These are phyloP conservation scores for Pestalotiopsis sp. DNA, from an alignment of 2,329 filamentous ascomycete genomes.

Conservation along the genomic window DNA sequence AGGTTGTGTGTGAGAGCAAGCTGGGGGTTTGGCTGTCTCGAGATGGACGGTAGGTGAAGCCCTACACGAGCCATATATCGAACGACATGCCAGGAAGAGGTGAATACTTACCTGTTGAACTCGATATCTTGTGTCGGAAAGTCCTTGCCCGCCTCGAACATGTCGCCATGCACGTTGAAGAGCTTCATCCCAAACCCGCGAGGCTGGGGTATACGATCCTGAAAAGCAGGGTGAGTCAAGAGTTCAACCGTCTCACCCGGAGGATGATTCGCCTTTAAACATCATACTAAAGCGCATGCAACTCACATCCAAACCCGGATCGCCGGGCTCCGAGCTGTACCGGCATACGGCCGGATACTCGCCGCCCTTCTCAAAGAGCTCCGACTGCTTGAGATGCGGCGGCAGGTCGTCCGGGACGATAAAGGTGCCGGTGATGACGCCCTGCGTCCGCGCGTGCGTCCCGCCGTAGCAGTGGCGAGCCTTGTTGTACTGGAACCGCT, in stretches of 20 bases:
- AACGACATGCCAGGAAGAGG: too few species aligned
- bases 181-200: slow-evolving; percentile 52
- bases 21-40: too few species aligned
- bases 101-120: slow-evolving; percentile 38
- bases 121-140: slow-evolving; percentile 42
- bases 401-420: slow-evolving; percentile 44
- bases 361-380: slow-evolving; percentile 34
- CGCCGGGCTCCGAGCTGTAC: slow-evolving; percentile 17
- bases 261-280: neutral
- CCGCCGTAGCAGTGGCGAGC: slow-evolving; percentile 25
- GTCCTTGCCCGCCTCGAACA: slow-evolving; percentile 39
- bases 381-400: slow-evolving; percentile 43
- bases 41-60: too few species aligned
- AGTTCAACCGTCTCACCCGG: neutral
- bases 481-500: slow-evolving; percentile 17
- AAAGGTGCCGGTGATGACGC: slow-evolving; percentile 49
- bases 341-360: slow-evolving; percentile 15
- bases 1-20: too few species aligned
- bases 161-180: slow-evolving; percentile 47
- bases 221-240: neutral
- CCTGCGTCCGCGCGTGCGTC: slow-evolving; percentile 50
- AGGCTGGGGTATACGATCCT: slow-evolving; percentile 43
- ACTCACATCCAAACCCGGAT: slow-evolving; percentile 36
- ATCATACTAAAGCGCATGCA: neutral
- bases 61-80: too few species aligned